These are phyloP conservation scores for Takakia lepidozioides DNA, from an alignment of 225 moss, liverwort and hornwort species.

Conservation along the genomic window DNA sequence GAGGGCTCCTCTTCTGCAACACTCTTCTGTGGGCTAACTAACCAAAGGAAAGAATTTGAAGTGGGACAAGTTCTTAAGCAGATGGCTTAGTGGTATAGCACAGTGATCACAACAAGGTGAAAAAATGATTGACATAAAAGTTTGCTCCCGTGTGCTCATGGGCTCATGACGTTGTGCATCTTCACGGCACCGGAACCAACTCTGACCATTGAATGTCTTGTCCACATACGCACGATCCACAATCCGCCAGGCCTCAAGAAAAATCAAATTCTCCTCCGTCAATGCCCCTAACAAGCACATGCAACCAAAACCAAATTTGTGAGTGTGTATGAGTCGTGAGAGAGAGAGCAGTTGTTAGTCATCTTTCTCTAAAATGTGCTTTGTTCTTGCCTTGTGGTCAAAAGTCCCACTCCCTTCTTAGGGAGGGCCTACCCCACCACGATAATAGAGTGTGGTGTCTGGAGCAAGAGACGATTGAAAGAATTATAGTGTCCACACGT, in stretches of 20 bases:
- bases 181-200: conserved; percentile 98
- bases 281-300: conserved; percentile 60
- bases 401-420: not conserved
- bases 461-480: too few species aligned
- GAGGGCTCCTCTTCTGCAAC: too few species aligned
- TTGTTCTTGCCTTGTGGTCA: not conserved
- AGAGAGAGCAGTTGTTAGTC: not conserved
- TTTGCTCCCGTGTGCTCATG: conserved; percentile 82
- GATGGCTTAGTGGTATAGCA: too few species aligned
- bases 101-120: too few species aligned
- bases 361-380: not conserved
- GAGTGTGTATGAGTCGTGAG: not conserved
- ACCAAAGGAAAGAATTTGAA: too few species aligned
- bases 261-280: conserved; percentile 88
- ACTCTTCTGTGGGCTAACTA: too few species aligned
- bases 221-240: conserved; percentile 98
- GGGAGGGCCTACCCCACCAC: not conserved
- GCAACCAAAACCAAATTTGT: too few species aligned
- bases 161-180: conserved; percentile 68
- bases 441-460: not conserved
- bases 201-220: conserved; percentile 96
- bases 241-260: conserved; percentile 95
- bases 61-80: too few species aligned
- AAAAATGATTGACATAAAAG: conserved; percentile 91
- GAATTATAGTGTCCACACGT: too few species aligned